A percentile compares a stretch with the other conserved stretches of the same genome.
These are phyloP conservation scores for Agrocybe pediades DNA, from an alignment of 768 basidiomycete genomes.

Conservation along the genomic window DNA sequence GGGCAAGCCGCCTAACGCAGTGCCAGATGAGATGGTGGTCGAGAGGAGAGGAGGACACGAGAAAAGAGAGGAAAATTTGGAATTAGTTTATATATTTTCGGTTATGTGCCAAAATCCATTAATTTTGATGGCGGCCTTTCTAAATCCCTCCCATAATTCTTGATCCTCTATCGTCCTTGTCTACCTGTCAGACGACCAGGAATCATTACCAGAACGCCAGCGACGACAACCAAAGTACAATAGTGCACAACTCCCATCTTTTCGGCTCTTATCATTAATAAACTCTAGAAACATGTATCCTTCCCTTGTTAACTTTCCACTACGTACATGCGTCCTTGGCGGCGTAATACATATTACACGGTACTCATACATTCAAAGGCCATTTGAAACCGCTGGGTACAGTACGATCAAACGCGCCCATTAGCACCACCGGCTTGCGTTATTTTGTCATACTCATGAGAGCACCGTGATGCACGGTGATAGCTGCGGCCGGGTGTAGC, in stretches of 20 bases:
- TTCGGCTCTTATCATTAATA: conserved; percentile 6
- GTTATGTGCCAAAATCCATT: conserved; percentile 20
- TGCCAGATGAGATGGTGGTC: conserved; percentile 29
- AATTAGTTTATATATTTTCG: conserved; percentile 48
- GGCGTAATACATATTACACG: too few species aligned
- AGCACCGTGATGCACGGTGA: too few species aligned
- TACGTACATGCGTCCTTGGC: too few species aligned
- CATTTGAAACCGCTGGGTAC: not conserved
- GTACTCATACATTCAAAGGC: conserved; percentile 10
- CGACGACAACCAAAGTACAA: not conserved
- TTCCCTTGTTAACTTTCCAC: conserved; percentile 19
- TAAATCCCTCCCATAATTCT: conserved; percentile 20
- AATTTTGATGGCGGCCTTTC: conserved; percentile 20
- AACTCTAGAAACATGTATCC: conserved; percentile 14
- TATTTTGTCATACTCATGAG: too few species aligned
- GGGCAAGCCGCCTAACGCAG: conserved; percentile 53
- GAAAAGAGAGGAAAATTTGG: conserved; percentile 31
- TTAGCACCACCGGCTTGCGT: not conserved
- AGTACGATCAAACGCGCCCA: conserved; percentile 8
- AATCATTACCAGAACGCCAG: conserved; percentile 7
- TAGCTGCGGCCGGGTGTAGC: conserved; percentile 5
- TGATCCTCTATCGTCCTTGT: conserved; percentile 21
- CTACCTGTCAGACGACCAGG: conserved; percentile 16
- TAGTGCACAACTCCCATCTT: not conserved
- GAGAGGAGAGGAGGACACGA: conserved; percentile 34